Conservation (phyloP, 805 yeast species). For the Wickerhamomyces canadensis region DNA sequence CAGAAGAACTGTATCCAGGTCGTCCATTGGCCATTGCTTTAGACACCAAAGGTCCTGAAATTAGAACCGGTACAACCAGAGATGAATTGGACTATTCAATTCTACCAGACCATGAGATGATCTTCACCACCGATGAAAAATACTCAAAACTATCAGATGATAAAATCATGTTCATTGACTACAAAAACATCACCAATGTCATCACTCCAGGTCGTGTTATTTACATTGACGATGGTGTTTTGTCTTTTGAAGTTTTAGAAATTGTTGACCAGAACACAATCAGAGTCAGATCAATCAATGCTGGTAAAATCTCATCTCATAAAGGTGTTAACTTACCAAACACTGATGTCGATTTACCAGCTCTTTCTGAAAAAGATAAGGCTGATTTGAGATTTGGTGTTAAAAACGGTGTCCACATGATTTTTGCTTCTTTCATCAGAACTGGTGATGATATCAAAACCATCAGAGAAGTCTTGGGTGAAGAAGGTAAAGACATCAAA, state of each 20-base stretch:
- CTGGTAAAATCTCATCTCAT: slow-evolving; percentile 94
- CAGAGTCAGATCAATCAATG: slow-evolving; percentile 84
- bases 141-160: slow-evolving; percentile 71
- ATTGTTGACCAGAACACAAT: slow-evolving; percentile 74
- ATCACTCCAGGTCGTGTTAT: slow-evolving; percentile 83
- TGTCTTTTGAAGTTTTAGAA: slow-evolving; percentile 88
- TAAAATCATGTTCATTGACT: slow-evolving; percentile 84
- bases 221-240: slow-evolving; percentile 96
- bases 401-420: slow-evolving; percentile 95
- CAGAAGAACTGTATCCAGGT: slow-evolving; percentile 85
- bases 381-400: slow-evolving; percentile 92
- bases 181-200: slow-evolving; percentile 94
- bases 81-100: slow-evolving; percentile 80
- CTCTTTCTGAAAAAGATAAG: slow-evolving; percentile 94
- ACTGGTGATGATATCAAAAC: slow-evolving; percentile 83
- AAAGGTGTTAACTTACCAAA: slow-evolving; percentile 99
- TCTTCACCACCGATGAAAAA: slow-evolving; percentile 83
- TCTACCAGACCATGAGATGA: slow-evolving; percentile 82
- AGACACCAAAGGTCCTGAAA: slow-evolving; percentile 99
- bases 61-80: slow-evolving; percentile 94
- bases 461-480: slow-evolving; percentile 93
- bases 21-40: slow-evolving; percentile 98
- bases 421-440: slow-evolving; percentile 98
- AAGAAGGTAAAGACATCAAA: slow-evolving; percentile 93
- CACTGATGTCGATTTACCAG: slow-evolving; percentile 98